These are phyloP conservation scores for Quambalaria eucalypti DNA, from an alignment of 1,284 basidiomycete genomes.

Conservation along the genomic window DNA sequence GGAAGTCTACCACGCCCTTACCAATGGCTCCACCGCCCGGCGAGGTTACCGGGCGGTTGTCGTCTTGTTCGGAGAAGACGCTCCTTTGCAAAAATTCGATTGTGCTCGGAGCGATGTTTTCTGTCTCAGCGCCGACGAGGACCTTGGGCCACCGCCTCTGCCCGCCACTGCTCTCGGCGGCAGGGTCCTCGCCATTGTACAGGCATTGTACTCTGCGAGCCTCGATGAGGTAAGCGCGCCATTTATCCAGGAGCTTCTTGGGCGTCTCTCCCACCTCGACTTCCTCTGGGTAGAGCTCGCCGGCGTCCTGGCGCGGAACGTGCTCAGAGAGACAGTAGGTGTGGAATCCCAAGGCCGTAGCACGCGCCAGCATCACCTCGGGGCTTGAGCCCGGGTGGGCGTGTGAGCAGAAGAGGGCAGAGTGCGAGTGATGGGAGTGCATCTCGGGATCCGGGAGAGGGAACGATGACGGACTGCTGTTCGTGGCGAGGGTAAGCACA, in stretches of 20 bases:
- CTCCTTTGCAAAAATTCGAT: neutral
- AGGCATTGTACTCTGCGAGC: slow-evolving; percentile 62
- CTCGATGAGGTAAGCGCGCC: slow-evolving; percentile 62
- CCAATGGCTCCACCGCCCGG: neutral
- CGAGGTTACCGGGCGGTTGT: neutral
- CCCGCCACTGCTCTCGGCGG: slow-evolving; percentile 46
- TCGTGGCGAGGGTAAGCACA: too few relatives aligned
- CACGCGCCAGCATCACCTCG: slow-evolving; percentile 61
- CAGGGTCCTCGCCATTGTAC: neutral
- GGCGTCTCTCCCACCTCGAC: slow-evolving; percentile 49
- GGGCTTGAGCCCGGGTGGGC: slow-evolving; percentile 50
- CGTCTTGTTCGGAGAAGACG: neutral
- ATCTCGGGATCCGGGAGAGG: neutral
- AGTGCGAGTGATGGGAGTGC: slow-evolving; percentile 75
- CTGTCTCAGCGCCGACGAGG: slow-evolving; percentile 86
- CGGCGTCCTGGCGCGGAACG: slow-evolving; percentile 68
- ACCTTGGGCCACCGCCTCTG: slow-evolving; percentile 58
- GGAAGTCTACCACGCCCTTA: slow-evolving; percentile 61
- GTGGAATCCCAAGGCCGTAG: slow-evolving; percentile 67
- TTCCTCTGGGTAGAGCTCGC: slow-evolving; percentile 93
- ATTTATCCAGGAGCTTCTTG: slow-evolving; percentile 55
- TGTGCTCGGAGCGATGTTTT: slow-evolving; percentile 60
- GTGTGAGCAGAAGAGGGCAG: slow-evolving; percentile 92
- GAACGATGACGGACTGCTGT: too few relatives aligned
- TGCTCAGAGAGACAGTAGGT: slow-evolving; percentile 89